Conservation (phyloP, 345 rosid genomes). For the Sapria himalayana region DNA sequence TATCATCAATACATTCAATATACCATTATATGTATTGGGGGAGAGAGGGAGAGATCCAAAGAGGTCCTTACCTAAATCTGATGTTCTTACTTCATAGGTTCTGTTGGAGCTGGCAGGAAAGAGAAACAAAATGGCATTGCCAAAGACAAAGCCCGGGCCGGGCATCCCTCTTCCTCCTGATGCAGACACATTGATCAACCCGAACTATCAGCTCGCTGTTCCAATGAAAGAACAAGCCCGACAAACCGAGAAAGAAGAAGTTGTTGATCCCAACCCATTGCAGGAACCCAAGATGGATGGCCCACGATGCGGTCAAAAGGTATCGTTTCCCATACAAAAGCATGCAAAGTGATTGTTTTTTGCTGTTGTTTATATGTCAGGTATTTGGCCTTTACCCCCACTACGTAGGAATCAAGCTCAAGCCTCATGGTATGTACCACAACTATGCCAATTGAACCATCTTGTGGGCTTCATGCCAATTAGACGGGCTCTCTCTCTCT, state of each 20-base stretch:
- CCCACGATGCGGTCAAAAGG: conserved; percentile 30
- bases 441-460: too few relatives aligned
- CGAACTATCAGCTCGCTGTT: conserved; percentile 59
- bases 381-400: too few relatives aligned
- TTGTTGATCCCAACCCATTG: conserved; percentile 26
- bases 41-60: too few relatives aligned
- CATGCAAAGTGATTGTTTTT: conserved; percentile 19
- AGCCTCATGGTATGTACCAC: too few relatives aligned
- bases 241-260: conserved; percentile 49
- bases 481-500: too few relatives aligned
- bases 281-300: conserved; percentile 28
- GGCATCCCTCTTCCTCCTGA: conserved; percentile 77
- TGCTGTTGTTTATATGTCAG: too few relatives aligned
- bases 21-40: too few relatives aligned
- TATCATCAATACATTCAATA: too few relatives aligned
- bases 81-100: conserved; percentile 18
- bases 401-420: too few relatives aligned
- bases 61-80: too few relatives aligned
- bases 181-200: conserved; percentile 53
- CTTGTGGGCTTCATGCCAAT: too few relatives aligned
- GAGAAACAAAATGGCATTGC: conserved; percentile 73
- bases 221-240: conserved; percentile 34
- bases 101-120: conserved; percentile 54
- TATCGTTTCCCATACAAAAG: conserved; percentile 53
- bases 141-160: conserved; percentile 46